Conservation (phyloP, 129 eudicot genomes). For the Tanacetum coccineum region DNA sequence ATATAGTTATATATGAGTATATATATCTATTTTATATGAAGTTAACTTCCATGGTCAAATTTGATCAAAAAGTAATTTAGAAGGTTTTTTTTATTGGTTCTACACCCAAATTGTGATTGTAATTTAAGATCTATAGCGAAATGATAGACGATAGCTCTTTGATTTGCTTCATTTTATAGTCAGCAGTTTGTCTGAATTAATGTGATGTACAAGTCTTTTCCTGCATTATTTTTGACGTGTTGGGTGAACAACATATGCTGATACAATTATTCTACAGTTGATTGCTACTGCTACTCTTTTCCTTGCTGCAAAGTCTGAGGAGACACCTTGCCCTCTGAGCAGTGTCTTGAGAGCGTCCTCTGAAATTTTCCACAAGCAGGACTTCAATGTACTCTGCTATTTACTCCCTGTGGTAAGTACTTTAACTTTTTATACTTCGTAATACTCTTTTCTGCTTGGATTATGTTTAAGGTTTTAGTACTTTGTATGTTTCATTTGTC, state of each 20-base stretch:
- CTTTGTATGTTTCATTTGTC: too few species aligned
- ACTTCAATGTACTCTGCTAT: constrained; percentile 54
- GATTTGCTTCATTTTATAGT: too few species aligned
- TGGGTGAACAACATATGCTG: constrained; percentile 5
- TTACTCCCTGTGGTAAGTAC: constrained; percentile 62
- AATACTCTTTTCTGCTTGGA: neutral
- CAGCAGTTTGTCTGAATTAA: too few species aligned
- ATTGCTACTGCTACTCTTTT: constrained; percentile 90
- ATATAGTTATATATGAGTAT: neutral
- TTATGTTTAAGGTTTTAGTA: neutral
- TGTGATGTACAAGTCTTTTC: neutral
- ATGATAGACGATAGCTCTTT: too few species aligned
- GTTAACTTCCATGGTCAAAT: too few species aligned
- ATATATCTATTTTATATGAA: too few species aligned
- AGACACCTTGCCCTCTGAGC: constrained; percentile 80
- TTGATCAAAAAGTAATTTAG: too few species aligned
- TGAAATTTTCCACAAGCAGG: constrained; percentile 79
- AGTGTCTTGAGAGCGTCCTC: constrained; percentile 66
- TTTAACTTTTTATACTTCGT: neutral
- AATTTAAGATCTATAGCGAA: too few species aligned
- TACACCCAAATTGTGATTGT: too few species aligned
- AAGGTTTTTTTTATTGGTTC: too few species aligned
- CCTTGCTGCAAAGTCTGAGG: constrained; percentile 95
- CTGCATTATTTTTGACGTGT: neutral
- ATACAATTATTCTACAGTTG: constrained; percentile 42